phyloP scores from a whole-genome alignment of 441 rosid species.

The Lepidium campestre region DNA sequence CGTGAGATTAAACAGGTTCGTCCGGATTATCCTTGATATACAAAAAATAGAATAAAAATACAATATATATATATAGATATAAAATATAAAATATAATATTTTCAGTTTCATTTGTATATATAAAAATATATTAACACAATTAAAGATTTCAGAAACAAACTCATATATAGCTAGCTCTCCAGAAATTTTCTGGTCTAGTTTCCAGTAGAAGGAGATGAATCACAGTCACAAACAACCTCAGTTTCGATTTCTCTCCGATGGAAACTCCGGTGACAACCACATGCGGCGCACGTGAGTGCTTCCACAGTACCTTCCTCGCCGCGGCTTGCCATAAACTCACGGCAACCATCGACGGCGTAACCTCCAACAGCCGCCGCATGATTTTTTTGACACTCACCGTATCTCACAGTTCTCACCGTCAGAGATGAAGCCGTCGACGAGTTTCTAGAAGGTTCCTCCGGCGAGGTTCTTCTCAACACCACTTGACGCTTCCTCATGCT shows the following conservation, averaged over 20 bases:
- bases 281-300: slow-evolving; percentile 84
- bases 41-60: too few species aligned
- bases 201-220: slow-evolving; percentile 42
- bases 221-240: slow-evolving; percentile 43
- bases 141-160: background rate
- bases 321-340: slow-evolving; percentile 81
- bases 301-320: slow-evolving; percentile 62
- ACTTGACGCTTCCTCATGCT: slow-evolving; percentile 69
- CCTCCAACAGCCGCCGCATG: slow-evolving; percentile 80
- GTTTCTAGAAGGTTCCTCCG: slow-evolving; percentile 31
- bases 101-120: slow-evolving; percentile 7
- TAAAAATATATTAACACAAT: slow-evolving; percentile 3
- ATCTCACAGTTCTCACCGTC: slow-evolving; percentile 47
- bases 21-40: too few species aligned
- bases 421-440: slow-evolving; percentile 41
- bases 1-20: too few species aligned
- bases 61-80: too few species aligned
- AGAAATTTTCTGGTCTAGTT: slow-evolving; percentile 11
- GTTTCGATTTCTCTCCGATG: slow-evolving; percentile 57
- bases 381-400: slow-evolving; percentile 84
- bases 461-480: slow-evolving; percentile 55
- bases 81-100: background rate
- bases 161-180: slow-evolving; percentile 1
- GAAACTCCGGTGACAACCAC: slow-evolving; percentile 86
- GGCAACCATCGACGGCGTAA: slow-evolving; percentile 85